Base-by-base conservation (phyloP, 352 stramenopile species). In the Phytopythium vexans region DNA sequence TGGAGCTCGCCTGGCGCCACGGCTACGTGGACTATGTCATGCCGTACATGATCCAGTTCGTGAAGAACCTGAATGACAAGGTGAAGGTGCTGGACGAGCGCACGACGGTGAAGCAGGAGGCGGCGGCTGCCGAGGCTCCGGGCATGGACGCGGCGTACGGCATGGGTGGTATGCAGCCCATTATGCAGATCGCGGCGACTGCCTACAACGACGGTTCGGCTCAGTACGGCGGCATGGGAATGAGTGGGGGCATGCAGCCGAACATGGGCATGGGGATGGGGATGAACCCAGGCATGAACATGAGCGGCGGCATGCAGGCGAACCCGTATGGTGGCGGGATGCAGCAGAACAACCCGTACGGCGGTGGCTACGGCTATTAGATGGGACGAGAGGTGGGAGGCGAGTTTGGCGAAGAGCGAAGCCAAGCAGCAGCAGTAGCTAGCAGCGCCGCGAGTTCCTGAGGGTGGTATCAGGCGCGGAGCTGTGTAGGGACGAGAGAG, bases 41-140 rank as follows among this genome's bases (percentile, higher is more conserved):
- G 96, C 97, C 97, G 34, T 99, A 99, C 88, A 94, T 99, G 77
- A 98, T 99, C 68, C 97, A 99, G 79, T 99, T 98, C 55, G 85
- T 99, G 53, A 96, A 97, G 64, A 97, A 99, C 70, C 75, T 98
- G 48, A 87, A 96, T 73, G 89, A 97, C 12, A 95, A 97, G 66
- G 81, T 99, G 12, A 92, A 97, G 66, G 81, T 73, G 8, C 74
- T 99, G 40, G 90, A 98, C 51, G 86, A 95, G 53, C 85, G 88
- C 65, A 97, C 88, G 32, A 77, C 82, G 64, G 75, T 82, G 51
- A 80, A 88, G 64, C 79, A 92, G 54, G 80, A 94, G 46, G 64
- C 87, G 14, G 68, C 81, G 39, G 70, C 72, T 10, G 81, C 88
- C 32, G 64, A 68, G n/a, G 52, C 74, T 2, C 55, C 74, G 34